A percentile compares a stretch with the other conserved stretches of the same genome.
Conservation (phyloP, 225 moss, liverwort and hornwort genomes). For the Sphagnum tenellum region DNA sequence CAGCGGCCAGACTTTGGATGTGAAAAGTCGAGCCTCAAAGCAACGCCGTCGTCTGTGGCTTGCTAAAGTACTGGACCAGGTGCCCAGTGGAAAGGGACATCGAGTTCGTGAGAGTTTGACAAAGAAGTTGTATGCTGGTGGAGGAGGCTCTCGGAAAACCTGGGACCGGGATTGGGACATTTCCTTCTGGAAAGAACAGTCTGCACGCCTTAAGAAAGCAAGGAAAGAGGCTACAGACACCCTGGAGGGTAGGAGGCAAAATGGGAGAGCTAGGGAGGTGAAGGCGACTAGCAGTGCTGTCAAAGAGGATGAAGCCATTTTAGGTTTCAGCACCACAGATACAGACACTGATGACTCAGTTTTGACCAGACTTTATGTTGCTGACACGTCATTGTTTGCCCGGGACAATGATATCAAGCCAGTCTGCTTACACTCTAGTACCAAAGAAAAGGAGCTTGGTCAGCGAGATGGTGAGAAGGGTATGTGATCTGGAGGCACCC, state of each 20-base stretch:
- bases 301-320: constrained; percentile 18
- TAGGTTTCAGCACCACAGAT: constrained; percentile 22
- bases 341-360: constrained; percentile 45
- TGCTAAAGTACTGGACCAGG: constrained; percentile 60
- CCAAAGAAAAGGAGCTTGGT: constrained; percentile 17
- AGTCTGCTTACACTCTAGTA: constrained; percentile 33
- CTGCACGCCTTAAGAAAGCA: constrained; percentile 46
- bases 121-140: constrained; percentile 82
- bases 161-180: constrained; percentile 99
- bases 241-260: constrained; percentile 26
- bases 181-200: constrained; percentile 91
- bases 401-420: constrained; percentile 70
- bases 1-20: constrained; percentile 43
- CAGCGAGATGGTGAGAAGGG: constrained; percentile 14
- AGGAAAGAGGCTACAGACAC: constrained; percentile 52
- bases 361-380: constrained; percentile 75
- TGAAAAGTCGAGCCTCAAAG: constrained; percentile 32
- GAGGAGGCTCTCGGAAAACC: constrained; percentile 62
- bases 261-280: constrained; percentile 4
- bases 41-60: constrained; percentile 53
- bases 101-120: constrained; percentile 77
- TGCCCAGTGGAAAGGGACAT: constrained; percentile 50
- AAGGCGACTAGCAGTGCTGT: constrained; percentile 5
- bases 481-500: constrained; percentile 6
- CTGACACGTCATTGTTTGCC: constrained; percentile 92